Percentiles rank a stretch among this genome's conserved stretches.
Conservation (phyloP, 225 moss, liverwort and hornwort species). For the Asterella californica region DNA sequence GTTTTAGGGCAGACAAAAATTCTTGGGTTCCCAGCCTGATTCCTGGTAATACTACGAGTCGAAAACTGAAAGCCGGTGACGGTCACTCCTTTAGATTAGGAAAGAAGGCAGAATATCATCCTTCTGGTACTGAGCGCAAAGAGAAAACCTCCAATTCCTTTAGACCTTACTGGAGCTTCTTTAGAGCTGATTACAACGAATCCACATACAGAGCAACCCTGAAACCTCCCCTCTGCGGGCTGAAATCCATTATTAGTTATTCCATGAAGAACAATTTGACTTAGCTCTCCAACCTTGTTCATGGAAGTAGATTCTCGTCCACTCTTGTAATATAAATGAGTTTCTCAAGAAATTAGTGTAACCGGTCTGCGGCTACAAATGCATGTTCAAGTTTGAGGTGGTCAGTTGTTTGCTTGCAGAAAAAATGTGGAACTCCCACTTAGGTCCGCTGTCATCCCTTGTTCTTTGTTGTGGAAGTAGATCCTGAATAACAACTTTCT, state of each 20-base stretch:
- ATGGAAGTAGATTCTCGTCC: background rate
- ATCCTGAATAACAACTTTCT: background rate
- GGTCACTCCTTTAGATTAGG: constrained; percentile 69
- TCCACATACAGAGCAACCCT: constrained; percentile 68
- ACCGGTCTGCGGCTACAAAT: background rate
- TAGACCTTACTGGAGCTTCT: constrained; percentile 59
- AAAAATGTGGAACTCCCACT: no score
- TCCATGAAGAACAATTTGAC: constrained; percentile 23
- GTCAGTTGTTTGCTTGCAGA: no score
- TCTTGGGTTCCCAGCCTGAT: constrained; percentile 34
- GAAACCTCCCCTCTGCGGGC: constrained; percentile 75
- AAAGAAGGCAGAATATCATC: constrained; percentile 38
- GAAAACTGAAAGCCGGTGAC: constrained; percentile 58
- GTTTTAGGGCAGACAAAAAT: constrained; percentile 63
- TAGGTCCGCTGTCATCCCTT: background rate
- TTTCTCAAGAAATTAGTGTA: background rate
- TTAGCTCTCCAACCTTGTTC: background rate
- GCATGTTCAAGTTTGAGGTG: no score
- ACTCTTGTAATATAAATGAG: background rate
- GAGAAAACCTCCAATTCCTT: constrained; percentile 49
- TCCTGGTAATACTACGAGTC: constrained; percentile 38
- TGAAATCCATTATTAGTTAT: constrained; percentile 42
- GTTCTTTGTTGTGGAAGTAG: background rate
- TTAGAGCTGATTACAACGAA: constrained; percentile 64
- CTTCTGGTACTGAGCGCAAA: constrained; percentile 33